phyloP scores from a whole-genome alignment of 2,329 filamentous ascomycete genomes.

The Drechmeria coniospora region DNA sequence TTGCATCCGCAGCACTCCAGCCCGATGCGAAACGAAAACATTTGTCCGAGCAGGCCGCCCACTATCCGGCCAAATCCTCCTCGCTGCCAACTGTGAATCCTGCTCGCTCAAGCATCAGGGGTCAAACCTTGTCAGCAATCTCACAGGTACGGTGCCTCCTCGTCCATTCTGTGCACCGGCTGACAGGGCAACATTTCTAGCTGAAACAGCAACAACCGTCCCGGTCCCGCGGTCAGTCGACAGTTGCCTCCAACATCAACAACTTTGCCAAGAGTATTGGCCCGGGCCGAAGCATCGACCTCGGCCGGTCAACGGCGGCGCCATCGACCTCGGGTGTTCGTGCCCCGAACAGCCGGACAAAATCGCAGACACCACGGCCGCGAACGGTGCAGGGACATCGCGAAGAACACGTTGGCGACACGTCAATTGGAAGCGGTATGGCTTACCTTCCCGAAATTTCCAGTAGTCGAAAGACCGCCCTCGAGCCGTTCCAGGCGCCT shows the following conservation, averaged over 20 bases:
- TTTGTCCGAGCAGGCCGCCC: slow-evolving; percentile 36
- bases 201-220: no score
- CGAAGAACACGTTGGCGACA: slow-evolving; percentile 22
- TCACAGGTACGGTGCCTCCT: slow-evolving; percentile 13
- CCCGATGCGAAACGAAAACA: slow-evolving; percentile 47
- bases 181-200: no score
- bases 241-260: no score
- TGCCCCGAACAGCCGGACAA: slow-evolving; percentile 28
- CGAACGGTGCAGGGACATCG: slow-evolving; percentile 25
- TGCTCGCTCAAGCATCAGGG: slow-evolving; percentile 28
- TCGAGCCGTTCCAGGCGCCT: not conserved
- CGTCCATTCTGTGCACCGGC: no score
- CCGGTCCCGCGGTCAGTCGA: no score
- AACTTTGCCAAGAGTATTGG: slow-evolving; percentile 44
- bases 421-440: slow-evolving; percentile 19
- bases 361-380: slow-evolving; percentile 21
- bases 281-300: slow-evolving; percentile 29
- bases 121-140: slow-evolving; percentile 21
- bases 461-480: not conserved
- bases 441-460: slow-evolving; percentile 3
- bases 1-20: slow-evolving; percentile 26
- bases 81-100: slow-evolving; percentile 9
- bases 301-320: slow-evolving; percentile 36
- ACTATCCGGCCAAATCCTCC: slow-evolving; percentile 24
- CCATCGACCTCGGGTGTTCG: slow-evolving; percentile 27